phyloP scores from a whole-genome alignment of 768 basidiomycete genomes.

The Mycena chlorophos region DNA sequence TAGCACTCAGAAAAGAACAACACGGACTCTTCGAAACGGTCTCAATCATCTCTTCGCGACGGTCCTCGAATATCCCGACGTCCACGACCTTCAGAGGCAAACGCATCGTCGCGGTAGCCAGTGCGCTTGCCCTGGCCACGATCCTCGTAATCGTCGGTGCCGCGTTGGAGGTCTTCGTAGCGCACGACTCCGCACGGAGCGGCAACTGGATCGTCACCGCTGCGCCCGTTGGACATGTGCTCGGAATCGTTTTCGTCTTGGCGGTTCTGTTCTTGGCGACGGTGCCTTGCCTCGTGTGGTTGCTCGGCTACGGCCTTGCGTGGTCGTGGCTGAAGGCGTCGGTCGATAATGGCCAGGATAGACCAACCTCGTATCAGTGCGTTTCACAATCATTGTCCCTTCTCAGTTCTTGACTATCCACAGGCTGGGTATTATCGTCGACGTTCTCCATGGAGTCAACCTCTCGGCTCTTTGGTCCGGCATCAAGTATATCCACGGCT shows the following conservation, averaged over 20 bases:
- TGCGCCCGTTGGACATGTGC: constrained; percentile 11
- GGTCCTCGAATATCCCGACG: not conserved
- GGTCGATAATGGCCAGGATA: constrained; percentile 11
- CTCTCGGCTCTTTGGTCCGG: constrained; percentile 9
- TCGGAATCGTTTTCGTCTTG: constrained; percentile 7
- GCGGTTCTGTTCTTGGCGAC: constrained; percentile 10
- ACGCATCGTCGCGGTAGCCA: constrained; percentile 4
- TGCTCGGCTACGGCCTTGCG: constrained; percentile 14
- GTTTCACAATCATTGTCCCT: not conserved
- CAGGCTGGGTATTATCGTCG: constrained; percentile 16
- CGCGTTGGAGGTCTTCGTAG: constrained; percentile 11
- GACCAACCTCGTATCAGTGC: constrained; percentile 20
- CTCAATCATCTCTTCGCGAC: not conserved
- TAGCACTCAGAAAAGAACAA: constrained; percentile 3
- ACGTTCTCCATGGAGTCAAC: constrained; percentile 14
- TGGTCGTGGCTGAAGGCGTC: constrained; percentile 18
- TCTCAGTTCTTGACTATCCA: not conserved
- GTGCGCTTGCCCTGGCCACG: constrained; percentile 3
- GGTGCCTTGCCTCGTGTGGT: not conserved
- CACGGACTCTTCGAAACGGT: constrained; percentile 2
- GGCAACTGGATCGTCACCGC: constrained; percentile 12
- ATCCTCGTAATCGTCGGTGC: constrained; percentile 5
- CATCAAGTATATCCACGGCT: constrained; percentile 4
- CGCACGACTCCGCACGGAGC: constrained; percentile 9
- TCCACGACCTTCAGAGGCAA: constrained; percentile 13